A percentile compares a stretch with the other conserved stretches of the same genome.
These are phyloP conservation scores for Aspergillus haitiensis DNA, from an alignment of 495 filamentous ascomycete species.

Conservation along the genomic window DNA sequence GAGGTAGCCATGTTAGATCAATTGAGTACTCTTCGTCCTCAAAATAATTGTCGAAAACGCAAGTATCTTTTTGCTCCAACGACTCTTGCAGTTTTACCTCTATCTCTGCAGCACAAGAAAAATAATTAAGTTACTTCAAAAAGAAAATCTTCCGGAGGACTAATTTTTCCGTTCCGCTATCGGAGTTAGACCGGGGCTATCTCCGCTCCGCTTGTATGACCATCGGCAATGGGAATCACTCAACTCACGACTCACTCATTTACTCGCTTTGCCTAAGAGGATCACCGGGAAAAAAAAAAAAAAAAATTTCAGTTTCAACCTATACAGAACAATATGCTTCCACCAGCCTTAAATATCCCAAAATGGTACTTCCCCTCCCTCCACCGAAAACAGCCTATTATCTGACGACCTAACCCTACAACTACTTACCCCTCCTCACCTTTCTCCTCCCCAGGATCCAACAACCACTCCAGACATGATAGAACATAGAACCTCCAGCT, in stretches of 20 bases:
- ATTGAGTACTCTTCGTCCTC: conserved; percentile 19
- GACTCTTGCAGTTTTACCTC: no score
- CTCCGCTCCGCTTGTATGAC: conserved; percentile 16
- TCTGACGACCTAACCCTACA: not conserved
- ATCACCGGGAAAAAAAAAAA: no score
- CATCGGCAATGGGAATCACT: not conserved
- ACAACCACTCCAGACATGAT: not conserved
- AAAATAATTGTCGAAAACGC: not conserved
- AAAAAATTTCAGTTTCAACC: not conserved
- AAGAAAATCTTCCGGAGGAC: conserved; percentile 31
- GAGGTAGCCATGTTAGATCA: conserved; percentile 43
- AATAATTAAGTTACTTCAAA: not conserved
- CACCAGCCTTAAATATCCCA: conserved; percentile 67
- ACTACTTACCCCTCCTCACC: conserved; percentile 26
- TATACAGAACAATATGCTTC: conserved; percentile 34
- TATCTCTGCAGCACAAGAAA: no score
- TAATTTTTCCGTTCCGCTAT: conserved; percentile 10
- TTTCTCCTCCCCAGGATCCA: conserved; percentile 28
- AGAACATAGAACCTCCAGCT: no score
- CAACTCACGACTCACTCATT: not conserved
- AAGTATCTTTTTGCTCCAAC: no score
- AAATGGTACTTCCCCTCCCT: conserved; percentile 64
- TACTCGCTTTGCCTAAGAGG: no score
- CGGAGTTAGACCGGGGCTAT: conserved; percentile 20
- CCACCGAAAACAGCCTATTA: not conserved